Conservation (phyloP, 2,329 filamentous ascomycete species). For the Aspergillus melleus region DNA sequence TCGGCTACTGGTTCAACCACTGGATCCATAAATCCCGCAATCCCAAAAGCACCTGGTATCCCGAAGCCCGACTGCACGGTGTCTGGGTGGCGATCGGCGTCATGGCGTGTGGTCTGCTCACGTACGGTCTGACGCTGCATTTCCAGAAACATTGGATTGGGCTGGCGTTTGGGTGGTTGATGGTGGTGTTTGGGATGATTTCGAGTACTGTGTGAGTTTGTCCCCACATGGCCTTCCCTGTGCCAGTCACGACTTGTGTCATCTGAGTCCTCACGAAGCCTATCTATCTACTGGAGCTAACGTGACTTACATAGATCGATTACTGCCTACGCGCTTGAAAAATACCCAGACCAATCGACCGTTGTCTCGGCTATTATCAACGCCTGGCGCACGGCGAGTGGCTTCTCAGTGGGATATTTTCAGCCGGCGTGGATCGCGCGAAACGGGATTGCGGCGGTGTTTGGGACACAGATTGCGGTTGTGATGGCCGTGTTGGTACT, state of each 20-base stretch:
- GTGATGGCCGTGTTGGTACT: slow-evolving; percentile 22
- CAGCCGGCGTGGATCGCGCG: slow-evolving; percentile 37
- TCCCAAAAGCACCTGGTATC: not conserved
- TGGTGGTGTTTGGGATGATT: slow-evolving; percentile 40
- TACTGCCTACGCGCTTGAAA: slow-evolving; percentile 39
- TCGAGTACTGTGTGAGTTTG: slow-evolving; percentile 34
- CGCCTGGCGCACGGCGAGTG: slow-evolving; percentile 42
- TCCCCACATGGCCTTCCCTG: not conserved
- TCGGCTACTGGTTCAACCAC: not conserved
- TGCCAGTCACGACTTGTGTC: no score
- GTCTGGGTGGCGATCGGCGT: slow-evolving; percentile 34
- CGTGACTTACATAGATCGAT: slow-evolving; percentile 20
- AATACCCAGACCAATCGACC: slow-evolving; percentile 36
- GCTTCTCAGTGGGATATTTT: slow-evolving; percentile 40
- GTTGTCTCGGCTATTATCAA: slow-evolving; percentile 39
- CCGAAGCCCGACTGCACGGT: slow-evolving; percentile 39
- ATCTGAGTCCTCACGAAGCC: no score
- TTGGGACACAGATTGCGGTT: slow-evolving; percentile 35
- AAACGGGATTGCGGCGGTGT: slow-evolving; percentile 33
- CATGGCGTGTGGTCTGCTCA: slow-evolving; percentile 33
- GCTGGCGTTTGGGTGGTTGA: slow-evolving; percentile 38
- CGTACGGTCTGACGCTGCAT: slow-evolving; percentile 36
- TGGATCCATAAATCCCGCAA: not conserved
- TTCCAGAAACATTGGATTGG: slow-evolving; percentile 38
- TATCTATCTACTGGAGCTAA: not conserved